phyloP scores from a whole-genome alignment of 2,329 filamentous ascomycete species.

The Aureobasidium vineae region DNA sequence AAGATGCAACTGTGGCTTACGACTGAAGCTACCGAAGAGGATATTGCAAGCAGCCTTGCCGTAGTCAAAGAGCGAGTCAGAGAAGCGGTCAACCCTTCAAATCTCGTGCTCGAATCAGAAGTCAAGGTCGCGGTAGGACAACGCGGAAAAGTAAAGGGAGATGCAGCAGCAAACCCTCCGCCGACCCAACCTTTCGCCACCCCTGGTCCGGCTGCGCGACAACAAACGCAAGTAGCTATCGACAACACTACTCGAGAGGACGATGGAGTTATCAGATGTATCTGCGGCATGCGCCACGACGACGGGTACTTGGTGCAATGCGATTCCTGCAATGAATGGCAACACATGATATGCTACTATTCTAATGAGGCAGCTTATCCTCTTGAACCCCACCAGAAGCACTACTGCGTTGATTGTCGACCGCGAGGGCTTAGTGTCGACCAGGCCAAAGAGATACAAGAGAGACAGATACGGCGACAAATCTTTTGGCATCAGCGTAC shows the following conservation, averaged over 20 bases:
- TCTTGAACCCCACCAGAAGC: constrained; percentile 58
- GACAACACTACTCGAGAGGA: constrained; percentile 59
- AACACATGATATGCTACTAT: constrained; percentile 97
- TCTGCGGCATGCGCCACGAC: constrained; percentile 89
- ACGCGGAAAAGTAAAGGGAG: no score
- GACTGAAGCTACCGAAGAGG: no score
- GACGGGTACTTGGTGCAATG: constrained; percentile 98
- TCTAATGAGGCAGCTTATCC: constrained; percentile 64
- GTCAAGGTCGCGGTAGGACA: no score
- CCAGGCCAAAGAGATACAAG: constrained; percentile 34
- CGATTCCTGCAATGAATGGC: constrained; percentile 95
- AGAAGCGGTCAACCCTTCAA: no score
- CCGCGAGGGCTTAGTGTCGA: constrained; percentile 72
- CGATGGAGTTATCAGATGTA: constrained; percentile 95
- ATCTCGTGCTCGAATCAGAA: no score
- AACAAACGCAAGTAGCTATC: background rate
- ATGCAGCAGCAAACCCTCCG: constrained; percentile 5
- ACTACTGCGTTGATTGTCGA: constrained; percentile 87
- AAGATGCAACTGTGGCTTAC: no score
- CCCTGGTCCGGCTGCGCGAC: background rate
- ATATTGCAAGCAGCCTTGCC: no score
- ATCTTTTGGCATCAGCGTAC: no score
- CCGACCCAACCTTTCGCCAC: background rate
- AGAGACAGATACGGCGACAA: constrained; percentile 48
- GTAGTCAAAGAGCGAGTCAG: no score